Evolutionary conservation across 2,329 filamentous ascomycete genomes (phyloP).

Genomic region (Ophiobolus disseminans): DNA sequence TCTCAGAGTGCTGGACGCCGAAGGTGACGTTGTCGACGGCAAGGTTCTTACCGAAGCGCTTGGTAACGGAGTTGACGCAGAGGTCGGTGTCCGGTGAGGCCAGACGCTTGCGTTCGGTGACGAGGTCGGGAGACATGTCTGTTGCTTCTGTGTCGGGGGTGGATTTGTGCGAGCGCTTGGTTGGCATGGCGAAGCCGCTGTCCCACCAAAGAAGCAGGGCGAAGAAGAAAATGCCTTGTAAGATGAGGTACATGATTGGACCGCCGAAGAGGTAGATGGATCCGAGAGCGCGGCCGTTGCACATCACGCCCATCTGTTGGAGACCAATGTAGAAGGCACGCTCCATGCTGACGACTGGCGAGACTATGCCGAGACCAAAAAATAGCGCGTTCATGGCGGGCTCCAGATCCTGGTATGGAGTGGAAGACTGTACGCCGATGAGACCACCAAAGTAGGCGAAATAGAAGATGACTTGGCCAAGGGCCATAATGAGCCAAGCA

Average conservation of each 20-base stretch:
- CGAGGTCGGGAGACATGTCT: conserved; percentile 63
- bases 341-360: conserved; percentile 28
- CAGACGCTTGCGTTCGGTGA: conserved; percentile 66
- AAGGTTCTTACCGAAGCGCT: conserved; percentile 66
- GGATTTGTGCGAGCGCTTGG: conserved; percentile 48
- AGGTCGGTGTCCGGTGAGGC: conserved; percentile 74
- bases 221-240: conserved; percentile 75
- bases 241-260: conserved; percentile 79
- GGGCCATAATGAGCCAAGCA: conserved; percentile 74
- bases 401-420: conserved; percentile 25
- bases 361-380: conserved; percentile 32
- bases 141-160: conserved; percentile 59
- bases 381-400: conserved; percentile 25
- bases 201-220: conserved; percentile 65
- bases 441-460: conserved; percentile 51
- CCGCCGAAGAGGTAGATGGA: conserved; percentile 78
- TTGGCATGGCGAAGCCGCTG: conserved; percentile 55
- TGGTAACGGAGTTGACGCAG: conserved; percentile 76
- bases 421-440: conserved; percentile 27
- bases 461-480: conserved; percentile 67
- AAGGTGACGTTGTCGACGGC: conserved; percentile 88
- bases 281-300: conserved; percentile 65
- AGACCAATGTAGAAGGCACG: conserved; percentile 29
- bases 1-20: conserved; percentile 76
- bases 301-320: conserved; percentile 73